Evolutionary conservation across 2,329 filamentous ascomycete genomes (phyloP), one percentile per base, ranked within the genome.

Genomic region (Pseudogymnoascus sp.): DNA sequence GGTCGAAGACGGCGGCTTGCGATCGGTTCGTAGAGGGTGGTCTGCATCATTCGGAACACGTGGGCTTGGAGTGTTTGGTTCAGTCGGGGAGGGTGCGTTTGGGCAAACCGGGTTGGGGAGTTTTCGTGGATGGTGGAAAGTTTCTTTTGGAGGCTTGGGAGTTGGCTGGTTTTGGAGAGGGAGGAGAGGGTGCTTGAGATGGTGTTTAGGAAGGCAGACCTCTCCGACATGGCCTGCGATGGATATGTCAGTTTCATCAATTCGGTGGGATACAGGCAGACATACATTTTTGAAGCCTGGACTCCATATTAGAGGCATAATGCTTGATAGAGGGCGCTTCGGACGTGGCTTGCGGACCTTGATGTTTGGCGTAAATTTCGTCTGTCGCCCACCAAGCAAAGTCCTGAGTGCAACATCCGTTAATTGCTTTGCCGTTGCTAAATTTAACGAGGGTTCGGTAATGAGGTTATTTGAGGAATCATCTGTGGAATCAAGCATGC

Each of bases 281-380:
- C 31, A 7, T 66, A 70, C 70, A 61, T 70, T 63, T 63, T 67
- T 67, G 40, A 71, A 72, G 0, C 67, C 70, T 5, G 70, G 69
- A 64, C 66, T 68, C 64, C 71, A 73, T 11, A 71, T 62, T 7
- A 60, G 59, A 1, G 71, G 71, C 12, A 65, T 64, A 12, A 70
- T 60, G 7, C 23, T 62, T n/a, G 67, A 67, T 23, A 71, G 61
- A 12, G 66, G 61, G 16, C 53, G 56, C 31, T 37, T 59, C 1
- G 64, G 66, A 3, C 37, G 60, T 23, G 62, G 59, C 34, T 64
- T 66, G 6, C 63, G n/a, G 25, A 69, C 5, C n/a, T 63, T 23
- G 11, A 71, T n/a, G 7, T 44, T 64, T 12, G 56, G 59, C 5
- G 60, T 36, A 5, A 7, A 16, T 44, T 36, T 61, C 18, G 7